Evolutionary conservation across 495 filamentous ascomycete species (phyloP).

Genomic region (Neurospora intermedia): DNA sequence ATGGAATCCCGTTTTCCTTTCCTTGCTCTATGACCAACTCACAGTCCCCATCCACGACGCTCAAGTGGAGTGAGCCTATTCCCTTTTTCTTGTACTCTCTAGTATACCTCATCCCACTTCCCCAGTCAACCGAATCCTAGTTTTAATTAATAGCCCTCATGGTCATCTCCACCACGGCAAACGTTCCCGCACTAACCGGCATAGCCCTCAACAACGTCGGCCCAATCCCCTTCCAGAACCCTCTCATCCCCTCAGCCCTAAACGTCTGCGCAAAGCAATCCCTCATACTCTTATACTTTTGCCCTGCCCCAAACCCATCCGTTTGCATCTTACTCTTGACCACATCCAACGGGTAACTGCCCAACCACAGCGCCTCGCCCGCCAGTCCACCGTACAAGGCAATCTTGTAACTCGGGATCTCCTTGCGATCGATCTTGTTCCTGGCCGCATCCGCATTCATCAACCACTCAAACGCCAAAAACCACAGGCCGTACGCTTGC

Average conservation of each 20-base stretch:
- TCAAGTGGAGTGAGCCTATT: neutral
- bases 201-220: constrained; percentile 93
- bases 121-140: too few species aligned
- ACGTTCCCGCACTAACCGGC: constrained; percentile 95
- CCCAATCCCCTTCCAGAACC: constrained; percentile 93
- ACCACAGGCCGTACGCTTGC: constrained; percentile 93
- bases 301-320: constrained; percentile 63
- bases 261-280: constrained; percentile 86
- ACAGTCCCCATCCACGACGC: neutral
- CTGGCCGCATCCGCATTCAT: constrained; percentile 82
- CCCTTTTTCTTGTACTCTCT: neutral
- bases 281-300: constrained; percentile 68
- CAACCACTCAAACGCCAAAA: constrained; percentile 85
- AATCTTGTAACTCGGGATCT: constrained; percentile 74
- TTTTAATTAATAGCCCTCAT: constrained; percentile 44
- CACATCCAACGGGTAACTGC: constrained; percentile 91
- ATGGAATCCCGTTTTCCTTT: neutral
- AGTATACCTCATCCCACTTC: too few species aligned
- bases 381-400: constrained; percentile 88
- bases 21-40: neutral
- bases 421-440: constrained; percentile 59
- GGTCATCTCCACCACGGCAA: constrained; percentile 68
- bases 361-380: constrained; percentile 86
- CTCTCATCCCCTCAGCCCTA: constrained; percentile 60
- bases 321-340: constrained; percentile 99